Percentiles rank a stretch among this genome's conserved stretches.
phyloP scores from a whole-genome alignment of 345 rosid species.

The Gynandropsis gynandra region DNA sequence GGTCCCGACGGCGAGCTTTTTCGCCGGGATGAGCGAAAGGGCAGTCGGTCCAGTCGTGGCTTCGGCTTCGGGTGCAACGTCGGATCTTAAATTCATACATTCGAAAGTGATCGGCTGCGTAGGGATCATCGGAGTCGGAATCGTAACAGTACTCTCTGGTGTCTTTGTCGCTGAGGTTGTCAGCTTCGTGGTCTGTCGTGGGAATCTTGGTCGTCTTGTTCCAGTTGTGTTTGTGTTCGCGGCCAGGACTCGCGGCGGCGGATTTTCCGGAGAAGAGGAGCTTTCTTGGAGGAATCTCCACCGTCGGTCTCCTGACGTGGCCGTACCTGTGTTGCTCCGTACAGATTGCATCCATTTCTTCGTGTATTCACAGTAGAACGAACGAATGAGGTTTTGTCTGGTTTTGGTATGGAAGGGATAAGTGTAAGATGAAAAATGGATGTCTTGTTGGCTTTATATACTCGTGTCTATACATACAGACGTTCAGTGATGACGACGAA shows the following conservation, averaged over 20 bases:
- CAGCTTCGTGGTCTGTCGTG: constrained; percentile 17
- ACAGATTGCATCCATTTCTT: constrained; percentile 39
- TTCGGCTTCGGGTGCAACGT: constrained; percentile 75
- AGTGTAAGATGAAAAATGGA: constrained; percentile 14
- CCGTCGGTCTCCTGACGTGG: constrained; percentile 24
- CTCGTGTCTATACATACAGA: not conserved
- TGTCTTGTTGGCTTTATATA: constrained; percentile 10
- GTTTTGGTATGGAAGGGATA: not conserved
- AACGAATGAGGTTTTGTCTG: not conserved
- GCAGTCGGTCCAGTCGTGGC: constrained; percentile 97
- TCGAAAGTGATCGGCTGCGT: constrained; percentile 73
- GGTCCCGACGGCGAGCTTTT: constrained; percentile 89
- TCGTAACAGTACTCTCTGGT: constrained; percentile 18
- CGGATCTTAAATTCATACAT: constrained; percentile 96
- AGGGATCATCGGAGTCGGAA: constrained; percentile 44
- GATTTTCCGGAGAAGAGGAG: constrained; percentile 26
- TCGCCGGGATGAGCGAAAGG: constrained; percentile 87
- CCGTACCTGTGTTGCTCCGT: constrained; percentile 42
- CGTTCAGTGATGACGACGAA: no score
- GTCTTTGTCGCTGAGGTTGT: constrained; percentile 34
- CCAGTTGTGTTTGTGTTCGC: not conserved
- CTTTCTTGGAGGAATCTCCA: constrained; percentile 66
- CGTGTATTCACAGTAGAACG: not conserved
- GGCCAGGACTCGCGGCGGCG: constrained; percentile 15
- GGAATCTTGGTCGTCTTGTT: constrained; percentile 11